Evolutionary conservation across 176 grass and related monocot species (phyloP), one percentile per base, ranked within the genome.

Genomic region (Aegilops speltoides): DNA sequence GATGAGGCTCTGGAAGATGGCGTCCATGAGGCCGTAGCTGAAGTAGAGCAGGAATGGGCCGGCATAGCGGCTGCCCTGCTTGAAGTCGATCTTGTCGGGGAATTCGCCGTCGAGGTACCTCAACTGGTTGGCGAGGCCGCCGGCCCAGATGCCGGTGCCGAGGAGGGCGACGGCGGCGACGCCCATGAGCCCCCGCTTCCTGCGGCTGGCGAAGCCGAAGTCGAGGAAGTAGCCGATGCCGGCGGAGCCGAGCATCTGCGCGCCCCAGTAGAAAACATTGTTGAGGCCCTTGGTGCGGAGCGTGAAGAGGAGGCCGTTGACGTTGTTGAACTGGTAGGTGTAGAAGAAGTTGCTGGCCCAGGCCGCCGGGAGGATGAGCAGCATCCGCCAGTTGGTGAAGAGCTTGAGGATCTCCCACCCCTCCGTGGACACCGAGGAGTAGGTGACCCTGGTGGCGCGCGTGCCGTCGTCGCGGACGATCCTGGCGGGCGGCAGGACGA

Each of bases 271-370:
- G 93, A 96, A 96, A 19, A 98, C 92, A 65, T 98, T 98, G 85
- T 94, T 98, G 80, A 98, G 83, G 0, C 97, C 97, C 83, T 79
- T 94, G 33, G 97, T 98, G 1, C 96, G 19, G 10, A 98, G 90
- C 1, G 83, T 88, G 90, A 98, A 98, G 86, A 98, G 85, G 16
- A 61, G 8, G 36, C 93, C 90, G 19, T 98, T 96, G 54, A 98
- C 96, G 86, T 96, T 91, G 92, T 96, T 98, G 94, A 98, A 98
- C 80, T 98, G 97, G 88, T 98, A 94, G 10, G 80, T 93, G 90
- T 98, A 98, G 92, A 98, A 98, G 92, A 96, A 98, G 90, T 96
- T 98, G 89, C 91, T 94, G 16, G 90, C 93, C 96, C 94, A 98
- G 0, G 97, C 90, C 7, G 97, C 90, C 6, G 94, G 91, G 3